A percentile compares a stretch with the other conserved stretches of the same genome.
These are phyloP conservation scores for Monosporascus sp. DNA, from an alignment of 2,329 filamentous ascomycete genomes.

Conservation along the genomic window DNA sequence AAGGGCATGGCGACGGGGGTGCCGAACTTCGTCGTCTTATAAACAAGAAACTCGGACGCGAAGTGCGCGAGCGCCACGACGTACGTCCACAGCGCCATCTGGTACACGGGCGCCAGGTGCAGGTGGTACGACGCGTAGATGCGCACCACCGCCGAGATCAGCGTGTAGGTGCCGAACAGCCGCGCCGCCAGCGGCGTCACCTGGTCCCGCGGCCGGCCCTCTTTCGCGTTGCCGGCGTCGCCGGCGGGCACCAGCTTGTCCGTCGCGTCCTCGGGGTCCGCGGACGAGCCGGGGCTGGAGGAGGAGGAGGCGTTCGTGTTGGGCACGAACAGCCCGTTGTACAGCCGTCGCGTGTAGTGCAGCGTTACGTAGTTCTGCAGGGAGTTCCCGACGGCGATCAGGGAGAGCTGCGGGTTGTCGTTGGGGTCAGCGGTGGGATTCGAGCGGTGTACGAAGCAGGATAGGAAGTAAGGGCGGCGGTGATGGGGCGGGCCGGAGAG, in stretches of 20 bases:
- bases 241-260: conserved; percentile 46
- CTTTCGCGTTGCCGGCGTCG: conserved; percentile 38
- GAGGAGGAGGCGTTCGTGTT: conserved; percentile 39
- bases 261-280: conserved; percentile 47
- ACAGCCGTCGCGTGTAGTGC: conserved; percentile 80
- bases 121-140: conserved; percentile 83
- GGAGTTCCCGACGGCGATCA: conserved; percentile 79
- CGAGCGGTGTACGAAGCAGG: neutral
- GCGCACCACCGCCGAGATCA: conserved; percentile 70
- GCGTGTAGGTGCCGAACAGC: conserved; percentile 84
- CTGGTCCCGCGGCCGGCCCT: conserved; percentile 46
- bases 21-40: conserved; percentile 66
- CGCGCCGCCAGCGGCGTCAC: conserved; percentile 72
- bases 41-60: conserved; percentile 73
- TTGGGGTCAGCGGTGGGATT: neutral
- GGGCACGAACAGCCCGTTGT: conserved; percentile 60
- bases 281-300: conserved; percentile 24
- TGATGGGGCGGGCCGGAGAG: neutral
- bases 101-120: conserved; percentile 65
- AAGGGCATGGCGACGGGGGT: conserved; percentile 53
- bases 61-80: conserved; percentile 74
- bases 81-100: conserved; percentile 79
- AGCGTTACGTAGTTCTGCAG: conserved; percentile 78
- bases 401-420: conserved; percentile 58
- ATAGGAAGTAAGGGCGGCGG: conserved; percentile 5